Evolutionary conservation across 2,329 filamentous ascomycete genomes (phyloP), one percentile per base, ranked within the genome.

Genomic region (Ceratocystis harringtonii): DNA sequence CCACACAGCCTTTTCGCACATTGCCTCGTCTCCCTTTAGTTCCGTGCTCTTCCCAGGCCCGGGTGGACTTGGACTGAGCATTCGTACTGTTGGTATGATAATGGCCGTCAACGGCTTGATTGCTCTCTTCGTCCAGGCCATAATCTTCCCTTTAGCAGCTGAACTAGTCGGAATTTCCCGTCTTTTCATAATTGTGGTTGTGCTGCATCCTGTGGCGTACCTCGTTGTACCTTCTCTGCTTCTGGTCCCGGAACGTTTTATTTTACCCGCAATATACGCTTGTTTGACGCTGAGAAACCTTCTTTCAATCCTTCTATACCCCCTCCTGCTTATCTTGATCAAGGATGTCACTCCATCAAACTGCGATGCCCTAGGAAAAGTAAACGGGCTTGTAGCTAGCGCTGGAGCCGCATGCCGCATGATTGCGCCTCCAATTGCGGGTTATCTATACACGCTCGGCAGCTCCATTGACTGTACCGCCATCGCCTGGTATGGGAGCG

Each of bases 401-500:
- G 84, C 83, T 1, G 84, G 84, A 30, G 84, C 84, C 5, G 84
- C 82, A 5, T 88, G 84, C 70, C 79, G 86, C 65, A 89, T 88
- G 74, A 75, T 87, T 10, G 84, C 85, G 0, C 85, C 85, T 5
- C 85, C 85, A 0, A 72, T 87, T 17, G 81, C 83, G 1, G 85
- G 85, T 2, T 85, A 81, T 68, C 74, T 87, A 2, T 88, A 87
- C 72, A 79, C 81, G 0, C 71, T 82, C n/a, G 84, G 84, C 25
- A 80, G 79, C 69, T 63, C 58, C 3, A 76, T 82, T 58, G 78
- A 84, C 70, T 85, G 81, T 71, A 84, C 83, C 1, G 82, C 80
- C 0, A 71, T 86, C 44, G 82, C 84, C 7, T 88, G 84, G 84
- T 86, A 84, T 69, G 82, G 81, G 48, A 85, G 82, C 69, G 79